Base-by-base conservation (phyloP, 352 stramenopile genomes). In the Globisporangium middletonii region DNA sequence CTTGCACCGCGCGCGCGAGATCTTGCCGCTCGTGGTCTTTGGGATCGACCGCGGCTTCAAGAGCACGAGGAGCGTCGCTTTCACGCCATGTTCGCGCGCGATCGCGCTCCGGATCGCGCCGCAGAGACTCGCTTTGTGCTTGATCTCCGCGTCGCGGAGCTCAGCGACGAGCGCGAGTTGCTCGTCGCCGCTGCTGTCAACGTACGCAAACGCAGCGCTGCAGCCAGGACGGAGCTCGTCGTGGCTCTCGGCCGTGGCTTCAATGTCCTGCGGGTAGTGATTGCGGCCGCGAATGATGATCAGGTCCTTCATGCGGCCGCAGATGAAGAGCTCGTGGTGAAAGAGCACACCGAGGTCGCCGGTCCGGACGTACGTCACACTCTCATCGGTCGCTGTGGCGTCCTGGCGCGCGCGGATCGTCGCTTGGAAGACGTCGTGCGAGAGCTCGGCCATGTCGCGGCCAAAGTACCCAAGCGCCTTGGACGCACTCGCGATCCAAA, bases 211-310 rank as follows among this genome's bases (percentile, higher is more conserved):
- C 2, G 96, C 95, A 4, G 95, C 96, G 35, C 85, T 96, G 65
- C 96, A 99, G 26, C 97, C 97, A 46, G 93, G 94, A n/a, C 96
- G 87, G 18, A 97, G 60, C 12, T 90, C 79, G 46, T 75, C 60
- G 43, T 86, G 71, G 11, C 55, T 66, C 73, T 98, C 95, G 1
- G 91, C 94, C 9, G 89, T 97, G 11, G 84, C 77, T 65, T 99
- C 97, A 23, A 99, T 83, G 68, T 99, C 98, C 72, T 99, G 96
- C 7, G 98, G 98, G 67, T 99, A 99, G 69, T 99, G 95, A 73
- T 99, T 99, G 2, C 95, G 77, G 8, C 98, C 98, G n/a, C 94
- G 85, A 48, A 99, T 90, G 72, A 99, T 99, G 55, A 99, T 96
- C 23, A 99, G 71, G 69, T 99, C 98, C 75, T 99, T 99, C 50